Conservation (phyloP, 805 yeast species). For the Yarrowia sp. region DNA sequence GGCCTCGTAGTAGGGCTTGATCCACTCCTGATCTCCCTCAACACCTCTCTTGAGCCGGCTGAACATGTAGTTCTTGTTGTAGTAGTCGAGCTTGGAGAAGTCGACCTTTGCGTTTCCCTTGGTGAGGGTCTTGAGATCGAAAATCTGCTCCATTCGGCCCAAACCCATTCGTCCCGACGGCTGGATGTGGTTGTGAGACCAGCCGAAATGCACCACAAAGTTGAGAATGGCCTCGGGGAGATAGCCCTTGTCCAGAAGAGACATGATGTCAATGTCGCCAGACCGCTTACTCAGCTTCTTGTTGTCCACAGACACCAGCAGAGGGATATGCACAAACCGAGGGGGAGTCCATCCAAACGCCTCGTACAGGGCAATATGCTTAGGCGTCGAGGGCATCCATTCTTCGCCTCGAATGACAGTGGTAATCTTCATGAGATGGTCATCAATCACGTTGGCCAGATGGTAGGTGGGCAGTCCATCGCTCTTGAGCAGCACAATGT, state of each 20-base stretch:
- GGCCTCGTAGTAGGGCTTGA: conserved; percentile 34
- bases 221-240: conserved; percentile 88
- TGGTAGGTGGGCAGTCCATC: conserved; percentile 97
- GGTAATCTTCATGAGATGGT: conserved; percentile 87
- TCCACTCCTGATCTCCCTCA: conserved; percentile 7
- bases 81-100: conserved; percentile 71
- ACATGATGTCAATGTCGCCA: conserved; percentile 77
- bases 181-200: conserved; percentile 74
- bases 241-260: conserved; percentile 64
- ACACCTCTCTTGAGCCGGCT: conserved; percentile 57
- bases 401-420: conserved; percentile 98
- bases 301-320: conserved; percentile 68
- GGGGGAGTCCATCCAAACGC: conserved; percentile 92
- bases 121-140: conserved; percentile 76
- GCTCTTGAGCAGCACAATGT: conserved; percentile 87
- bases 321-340: conserved; percentile 83
- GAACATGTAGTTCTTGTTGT: conserved; percentile 75
- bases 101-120: conserved; percentile 95
- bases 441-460: conserved; percentile 95
- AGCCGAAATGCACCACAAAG: conserved; percentile 89
- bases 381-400: conserved; percentile 96
- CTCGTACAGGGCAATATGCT: conserved; percentile 82
- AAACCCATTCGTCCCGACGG: conserved; percentile 47
- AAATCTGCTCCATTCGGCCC: conserved; percentile 60
- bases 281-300: conserved; percentile 82